These are phyloP conservation scores for Galium porrigens DNA, from an alignment of 305 asterid genomes.

Conservation along the genomic window DNA sequence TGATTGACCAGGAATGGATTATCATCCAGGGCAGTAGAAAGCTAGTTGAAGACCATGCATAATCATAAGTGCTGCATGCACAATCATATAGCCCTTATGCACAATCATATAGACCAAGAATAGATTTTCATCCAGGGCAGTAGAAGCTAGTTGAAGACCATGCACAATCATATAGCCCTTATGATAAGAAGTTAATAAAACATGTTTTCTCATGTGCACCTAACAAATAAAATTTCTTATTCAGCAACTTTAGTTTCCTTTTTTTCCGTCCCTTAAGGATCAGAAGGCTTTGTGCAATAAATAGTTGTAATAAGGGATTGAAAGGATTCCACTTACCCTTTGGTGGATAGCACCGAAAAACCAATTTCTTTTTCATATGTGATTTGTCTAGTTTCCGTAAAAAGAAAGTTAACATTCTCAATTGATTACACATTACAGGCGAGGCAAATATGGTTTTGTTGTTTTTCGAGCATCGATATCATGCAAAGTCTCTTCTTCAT, in stretches of 20 bases:
- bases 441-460: neutral
- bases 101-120: neutral
- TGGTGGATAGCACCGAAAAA: neutral
- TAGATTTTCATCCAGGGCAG: constrained; percentile 6
- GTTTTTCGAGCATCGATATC: constrained; percentile 4
- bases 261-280: too few relatives aligned
- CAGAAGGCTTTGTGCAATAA: too few relatives aligned
- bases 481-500: neutral
- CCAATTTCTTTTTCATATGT: neutral
- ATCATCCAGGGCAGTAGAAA: constrained; percentile 2
- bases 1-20: constrained; percentile 2
- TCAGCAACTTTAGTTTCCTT: too few relatives aligned
- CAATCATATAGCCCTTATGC: neutral
- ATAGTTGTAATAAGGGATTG: too few relatives aligned
- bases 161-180: neutral
- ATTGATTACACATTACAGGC: neutral
- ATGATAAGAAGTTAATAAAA: neutral
- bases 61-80: neutral
- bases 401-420: neutral
- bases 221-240: neutral
- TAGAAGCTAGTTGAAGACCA: neutral
- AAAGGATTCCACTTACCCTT: neutral
- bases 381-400: neutral
- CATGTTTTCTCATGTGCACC: neutral
- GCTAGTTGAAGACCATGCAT: neutral